Base-by-base conservation (phyloP, 352 stramenopile genomes). In the Pythium phragmiticola region DNA sequence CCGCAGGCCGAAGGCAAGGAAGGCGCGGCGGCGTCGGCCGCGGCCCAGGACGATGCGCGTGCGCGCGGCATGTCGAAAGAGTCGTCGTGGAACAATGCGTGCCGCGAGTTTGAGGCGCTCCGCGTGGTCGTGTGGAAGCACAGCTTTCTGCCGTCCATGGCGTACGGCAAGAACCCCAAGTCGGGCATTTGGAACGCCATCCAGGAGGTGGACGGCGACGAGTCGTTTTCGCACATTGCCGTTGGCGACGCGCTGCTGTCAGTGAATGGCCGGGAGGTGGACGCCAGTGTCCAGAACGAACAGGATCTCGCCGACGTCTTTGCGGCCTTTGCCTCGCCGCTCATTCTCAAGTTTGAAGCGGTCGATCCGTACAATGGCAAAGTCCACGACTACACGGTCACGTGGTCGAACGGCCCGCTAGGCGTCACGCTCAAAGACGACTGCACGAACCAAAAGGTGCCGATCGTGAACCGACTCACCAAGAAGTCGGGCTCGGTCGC, bases 121-220 rank as follows among this genome's bases (percentile, higher is more conserved):
- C 84, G 85, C 36, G 77, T 95, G 36, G 86, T 95, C 7, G 84
- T 95, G 53, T 95, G 86, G 86, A 95, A 95, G 65, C 86, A 93
- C 70, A 92, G 84, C 64, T 95, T 92, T 57, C 69, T 92, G 57
- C 86, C 86, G 12, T 72, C 75, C 19, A 74, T 95, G 57, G 73
- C 77, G 47, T 92, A 90, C 43, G 57, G 73, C 39, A 72, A 75
- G 8, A 70, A 85, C 61, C 62, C 72, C 1, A 28, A 43, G 17
- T 76, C 67, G 1, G 76, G 75, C 23, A 78, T 89, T 23, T 95
- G 77, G 77, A 89, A 93, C 59, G 67, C 52, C 19, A 63, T 95
- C 41, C 80, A 71, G 17, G 75, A 92, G 37, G 30, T 95, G 7
- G 86, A 95, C 52, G 78, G 80, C 11, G 86, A 95, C 58, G 84